phyloP scores from a whole-genome alignment of 805 yeast genomes.

The Hanseniaspora mollemarum region DNA sequence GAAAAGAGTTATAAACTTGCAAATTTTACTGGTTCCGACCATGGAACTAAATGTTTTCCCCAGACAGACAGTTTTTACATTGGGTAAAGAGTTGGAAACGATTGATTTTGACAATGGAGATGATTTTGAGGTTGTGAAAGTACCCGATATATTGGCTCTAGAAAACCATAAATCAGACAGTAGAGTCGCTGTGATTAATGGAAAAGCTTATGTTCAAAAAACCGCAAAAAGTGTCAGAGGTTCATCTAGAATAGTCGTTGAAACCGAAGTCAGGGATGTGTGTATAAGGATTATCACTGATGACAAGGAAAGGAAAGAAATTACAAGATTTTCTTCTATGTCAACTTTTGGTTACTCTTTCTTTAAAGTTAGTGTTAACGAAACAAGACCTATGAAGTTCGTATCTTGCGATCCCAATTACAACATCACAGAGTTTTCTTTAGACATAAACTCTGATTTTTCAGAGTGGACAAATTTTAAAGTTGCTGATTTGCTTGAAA shows the following conservation, averaged over 20 bases:
- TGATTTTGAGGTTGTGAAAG: slow-evolving; percentile 25
- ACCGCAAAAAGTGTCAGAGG: slow-evolving; percentile 21
- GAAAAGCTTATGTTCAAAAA: slow-evolving; percentile 62
- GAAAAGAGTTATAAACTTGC: slow-evolving; percentile 37
- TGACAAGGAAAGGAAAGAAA: slow-evolving; percentile 18
- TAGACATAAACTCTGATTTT: slow-evolving; percentile 24
- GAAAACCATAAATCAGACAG: slow-evolving; percentile 18
- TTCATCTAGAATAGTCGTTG: slow-evolving; percentile 22
- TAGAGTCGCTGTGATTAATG: slow-evolving; percentile 16
- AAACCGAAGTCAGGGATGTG: slow-evolving; percentile 35
- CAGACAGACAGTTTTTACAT: slow-evolving; percentile 49
- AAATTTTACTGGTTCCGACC: slow-evolving; percentile 50
- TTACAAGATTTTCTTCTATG: slow-evolving; percentile 60
- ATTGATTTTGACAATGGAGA: slow-evolving; percentile 24
- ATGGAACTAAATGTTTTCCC: slow-evolving; percentile 33
- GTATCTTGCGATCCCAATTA: slow-evolving; percentile 20
- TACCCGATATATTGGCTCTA: slow-evolving; percentile 38
- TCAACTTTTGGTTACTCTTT: slow-evolving; percentile 76
- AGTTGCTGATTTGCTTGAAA: slow-evolving; percentile 16
- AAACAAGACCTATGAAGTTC: slow-evolving; percentile 19
- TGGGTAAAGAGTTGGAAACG: slow-evolving; percentile 32
- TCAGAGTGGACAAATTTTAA: slow-evolving; percentile 20
- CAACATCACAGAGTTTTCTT: slow-evolving; percentile 22
- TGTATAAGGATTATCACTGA: slow-evolving; percentile 38
- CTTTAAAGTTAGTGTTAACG: slow-evolving; percentile 32